Conservation (phyloP, 805 yeast species). For the Millerozyma miso region DNA sequence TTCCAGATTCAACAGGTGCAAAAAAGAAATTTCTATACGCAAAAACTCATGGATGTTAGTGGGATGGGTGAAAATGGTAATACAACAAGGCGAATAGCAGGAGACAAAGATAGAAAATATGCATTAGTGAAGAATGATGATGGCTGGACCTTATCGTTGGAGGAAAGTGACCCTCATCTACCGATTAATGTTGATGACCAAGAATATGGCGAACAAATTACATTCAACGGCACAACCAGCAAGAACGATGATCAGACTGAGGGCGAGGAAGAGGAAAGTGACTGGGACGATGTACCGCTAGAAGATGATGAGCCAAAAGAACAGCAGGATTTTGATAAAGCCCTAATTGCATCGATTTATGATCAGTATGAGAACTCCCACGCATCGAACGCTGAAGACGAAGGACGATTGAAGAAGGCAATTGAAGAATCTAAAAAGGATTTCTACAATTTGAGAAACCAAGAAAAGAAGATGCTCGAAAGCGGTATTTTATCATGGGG, state of each 20-base stretch:
- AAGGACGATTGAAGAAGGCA: conserved; percentile 34
- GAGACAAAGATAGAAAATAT: conserved; percentile 76
- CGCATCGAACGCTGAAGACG: conserved; percentile 2
- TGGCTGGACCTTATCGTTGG: conserved; percentile 78
- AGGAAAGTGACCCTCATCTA: conserved; percentile 38
- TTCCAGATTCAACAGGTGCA: conserved; percentile 93
- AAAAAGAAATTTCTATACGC: conserved; percentile 86
- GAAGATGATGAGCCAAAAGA: conserved; percentile 21
- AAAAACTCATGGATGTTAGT: conserved; percentile 73
- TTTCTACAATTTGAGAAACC: conserved; percentile 21
- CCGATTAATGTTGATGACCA: conserved; percentile 53
- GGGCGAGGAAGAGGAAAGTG: conserved; percentile 40
- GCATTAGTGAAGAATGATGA: conserved; percentile 68
- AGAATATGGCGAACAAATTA: conserved; percentile 14
- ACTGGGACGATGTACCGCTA: conserved; percentile 70
- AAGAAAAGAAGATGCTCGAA: conserved; percentile 16
- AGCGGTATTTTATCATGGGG: conserved; percentile 3
- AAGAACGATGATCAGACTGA: conserved; percentile 2
- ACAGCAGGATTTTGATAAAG: conserved; percentile 22
- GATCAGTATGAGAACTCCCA: conserved; percentile 19
- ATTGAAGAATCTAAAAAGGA: conserved; percentile 46
- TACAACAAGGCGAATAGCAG: conserved; percentile 63
- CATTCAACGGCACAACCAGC: not conserved
- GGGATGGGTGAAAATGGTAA: conserved; percentile 66
- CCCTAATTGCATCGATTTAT: conserved; percentile 35